These are phyloP conservation scores for Boletellus ananiceps DNA, from an alignment of 768 basidiomycete species.

Conservation along the genomic window DNA sequence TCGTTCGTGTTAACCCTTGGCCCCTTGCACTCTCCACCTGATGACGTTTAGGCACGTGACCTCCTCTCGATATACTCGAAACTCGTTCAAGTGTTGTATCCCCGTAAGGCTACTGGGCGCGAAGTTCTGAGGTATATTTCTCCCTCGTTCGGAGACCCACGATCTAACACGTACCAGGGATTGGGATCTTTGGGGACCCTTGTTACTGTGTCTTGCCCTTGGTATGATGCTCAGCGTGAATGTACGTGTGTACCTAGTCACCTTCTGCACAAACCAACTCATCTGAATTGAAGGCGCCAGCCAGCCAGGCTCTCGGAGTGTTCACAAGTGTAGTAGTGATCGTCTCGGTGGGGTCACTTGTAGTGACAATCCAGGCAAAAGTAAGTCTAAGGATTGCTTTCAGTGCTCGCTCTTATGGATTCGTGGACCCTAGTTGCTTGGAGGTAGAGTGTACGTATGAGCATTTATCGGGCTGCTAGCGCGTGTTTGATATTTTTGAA, in stretches of 20 bases:
- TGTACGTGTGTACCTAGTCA: conserved; percentile 38
- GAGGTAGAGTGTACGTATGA: conserved; percentile 71
- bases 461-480: neutral
- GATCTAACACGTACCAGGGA: conserved; percentile 50
- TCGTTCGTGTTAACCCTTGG: conserved; percentile 51
- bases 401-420: neutral
- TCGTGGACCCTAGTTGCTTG: conserved; percentile 52
- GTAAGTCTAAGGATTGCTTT: conserved; percentile 33
- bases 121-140: conserved; percentile 70
- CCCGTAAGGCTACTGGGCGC: conserved; percentile 64
- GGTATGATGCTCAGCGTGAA: conserved; percentile 85
- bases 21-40: conserved; percentile 5
- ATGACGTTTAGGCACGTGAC: conserved; percentile 66
- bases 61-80: conserved; percentile 88
- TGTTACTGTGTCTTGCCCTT: conserved; percentile 74
- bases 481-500: conserved; percentile 26
- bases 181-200: conserved; percentile 98
- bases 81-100: conserved; percentile 90
- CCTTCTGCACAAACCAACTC: neutral
- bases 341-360: conserved; percentile 83
- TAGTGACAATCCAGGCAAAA: conserved; percentile 96
- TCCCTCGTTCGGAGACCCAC: neutral
- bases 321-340: conserved; percentile 95
- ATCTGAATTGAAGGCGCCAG: conserved; percentile 59
- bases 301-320: conserved; percentile 76